Conservation (phyloP, 495 filamentous ascomycete species). For the Cercophora sp. region DNA sequence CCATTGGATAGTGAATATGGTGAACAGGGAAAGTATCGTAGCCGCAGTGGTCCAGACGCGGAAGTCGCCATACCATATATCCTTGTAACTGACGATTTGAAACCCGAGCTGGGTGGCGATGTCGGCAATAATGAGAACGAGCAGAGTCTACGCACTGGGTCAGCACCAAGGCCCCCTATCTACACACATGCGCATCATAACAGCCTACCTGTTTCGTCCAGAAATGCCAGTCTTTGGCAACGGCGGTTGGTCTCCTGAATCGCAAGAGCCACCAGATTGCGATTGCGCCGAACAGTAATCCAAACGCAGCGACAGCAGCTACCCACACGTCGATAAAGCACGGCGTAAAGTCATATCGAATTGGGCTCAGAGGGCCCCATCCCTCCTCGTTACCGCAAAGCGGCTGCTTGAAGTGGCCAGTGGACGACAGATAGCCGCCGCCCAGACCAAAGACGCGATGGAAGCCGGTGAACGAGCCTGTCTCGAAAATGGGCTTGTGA, state of each 20-base stretch:
- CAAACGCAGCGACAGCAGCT: conserved; percentile 67
- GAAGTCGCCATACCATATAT: conserved; percentile 76
- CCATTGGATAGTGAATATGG: conserved; percentile 86
- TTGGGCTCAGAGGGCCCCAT: conserved; percentile 87
- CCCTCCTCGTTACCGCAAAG: conserved; percentile 86
- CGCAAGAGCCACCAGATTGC: conserved; percentile 66
- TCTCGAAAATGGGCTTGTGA: conserved; percentile 45
- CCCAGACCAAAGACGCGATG: conserved; percentile 35
- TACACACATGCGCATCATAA: not conserved
- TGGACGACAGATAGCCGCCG: conserved; percentile 44
- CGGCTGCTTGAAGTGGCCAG: conserved; percentile 49
- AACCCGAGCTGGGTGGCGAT: conserved; percentile 69
- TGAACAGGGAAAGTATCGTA: conserved; percentile 69
- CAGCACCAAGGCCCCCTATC: conserved; percentile 18
- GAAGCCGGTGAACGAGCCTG: conserved; percentile 52
- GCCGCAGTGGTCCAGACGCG: conserved; percentile 83
- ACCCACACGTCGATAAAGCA: conserved; percentile 92
- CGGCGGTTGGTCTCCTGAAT: conserved; percentile 58
- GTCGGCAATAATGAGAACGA: conserved; percentile 63
- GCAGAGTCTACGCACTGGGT: conserved; percentile 52
- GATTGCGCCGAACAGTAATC: conserved; percentile 68
- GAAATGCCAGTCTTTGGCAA: conserved; percentile 91
- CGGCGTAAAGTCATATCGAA: conserved; percentile 87
- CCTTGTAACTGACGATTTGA: conserved; percentile 67
- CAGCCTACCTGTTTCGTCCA: conserved; percentile 78